phyloP scores from a whole-genome alignment of 2,329 filamentous ascomycete species.

The Ophiocordyceps camponoti-rufipedis region DNA sequence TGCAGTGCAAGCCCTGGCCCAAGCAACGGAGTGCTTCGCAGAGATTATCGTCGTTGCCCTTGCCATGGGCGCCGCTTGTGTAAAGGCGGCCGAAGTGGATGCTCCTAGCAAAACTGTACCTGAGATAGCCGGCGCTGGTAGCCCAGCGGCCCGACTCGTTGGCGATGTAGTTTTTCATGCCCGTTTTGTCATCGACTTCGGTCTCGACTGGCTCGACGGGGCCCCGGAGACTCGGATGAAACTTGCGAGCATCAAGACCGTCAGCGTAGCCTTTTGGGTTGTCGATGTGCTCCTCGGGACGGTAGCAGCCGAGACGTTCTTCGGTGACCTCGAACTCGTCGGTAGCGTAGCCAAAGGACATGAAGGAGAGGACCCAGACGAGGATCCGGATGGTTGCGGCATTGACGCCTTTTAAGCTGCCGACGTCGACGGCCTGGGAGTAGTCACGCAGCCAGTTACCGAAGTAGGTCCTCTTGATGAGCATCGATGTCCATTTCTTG shows the following conservation, averaged over 20 bases:
- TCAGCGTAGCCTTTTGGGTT: constrained; percentile 83
- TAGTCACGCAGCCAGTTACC: constrained; percentile 93
- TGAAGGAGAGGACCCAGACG: constrained; percentile 75
- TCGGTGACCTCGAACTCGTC: constrained; percentile 72
- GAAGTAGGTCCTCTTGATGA: constrained; percentile 82
- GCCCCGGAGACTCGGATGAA: constrained; percentile 63
- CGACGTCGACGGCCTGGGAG: constrained; percentile 84
- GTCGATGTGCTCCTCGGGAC: constrained; percentile 57
- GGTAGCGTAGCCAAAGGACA: constrained; percentile 74
- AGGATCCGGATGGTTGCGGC: constrained; percentile 81
- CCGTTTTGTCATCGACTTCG: constrained; percentile 54
- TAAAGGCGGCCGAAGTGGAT: constrained; percentile 71
- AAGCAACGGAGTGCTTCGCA: constrained; percentile 75
- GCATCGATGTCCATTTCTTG: constrained; percentile 79
- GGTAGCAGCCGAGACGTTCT: constrained; percentile 66
- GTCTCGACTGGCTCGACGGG: constrained; percentile 66
- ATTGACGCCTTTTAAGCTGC: constrained; percentile 78
- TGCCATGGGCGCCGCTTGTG: constrained; percentile 40
- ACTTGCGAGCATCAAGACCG: constrained; percentile 67
- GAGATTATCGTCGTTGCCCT: constrained; percentile 47
- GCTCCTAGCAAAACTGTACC: constrained; percentile 51
- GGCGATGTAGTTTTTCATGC: constrained; percentile 89
- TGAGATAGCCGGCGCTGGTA: constrained; percentile 63
- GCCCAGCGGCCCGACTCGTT: constrained; percentile 63
- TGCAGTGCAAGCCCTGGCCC: constrained; percentile 75